A percentile compares a stretch with the other conserved stretches of the same genome.
Evolutionary conservation across 331 rosid genomes (phyloP).

Genomic region (Prunus yedoensis): DNA sequence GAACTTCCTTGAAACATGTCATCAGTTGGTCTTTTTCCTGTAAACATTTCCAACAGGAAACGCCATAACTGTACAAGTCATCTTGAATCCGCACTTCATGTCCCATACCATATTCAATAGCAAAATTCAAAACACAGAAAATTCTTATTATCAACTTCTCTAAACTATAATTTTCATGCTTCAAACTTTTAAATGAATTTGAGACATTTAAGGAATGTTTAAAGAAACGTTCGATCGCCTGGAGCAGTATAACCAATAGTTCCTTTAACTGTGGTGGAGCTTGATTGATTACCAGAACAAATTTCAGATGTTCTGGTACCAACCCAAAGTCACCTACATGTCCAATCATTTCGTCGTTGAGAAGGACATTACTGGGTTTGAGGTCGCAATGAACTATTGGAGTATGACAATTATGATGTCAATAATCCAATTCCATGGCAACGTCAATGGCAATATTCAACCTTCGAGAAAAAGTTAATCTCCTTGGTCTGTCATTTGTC

Average conservation of each 20-base stretch:
- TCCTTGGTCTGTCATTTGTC: not conserved
- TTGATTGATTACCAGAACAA: not conserved
- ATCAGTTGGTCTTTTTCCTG: not conserved
- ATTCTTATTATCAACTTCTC: too few species aligned
- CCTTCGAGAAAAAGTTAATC: conserved; percentile 1
- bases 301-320: too few species aligned
- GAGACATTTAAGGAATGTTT: too few species aligned
- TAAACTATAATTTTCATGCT: not conserved
- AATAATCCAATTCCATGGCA: conserved; percentile 14
- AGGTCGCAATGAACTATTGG: conserved; percentile 17
- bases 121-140: too few species aligned
- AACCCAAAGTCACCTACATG: conserved; percentile 24
- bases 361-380: conserved; percentile 12
- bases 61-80: conserved; percentile 14
- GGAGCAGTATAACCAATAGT: conserved; percentile 9
- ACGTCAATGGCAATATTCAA: not conserved
- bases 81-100: conserved; percentile 4
- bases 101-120: not conserved
- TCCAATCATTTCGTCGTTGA: not conserved
- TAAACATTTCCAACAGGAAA: conserved; percentile 7
- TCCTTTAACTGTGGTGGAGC: not conserved
- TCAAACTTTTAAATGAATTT: too few species aligned
- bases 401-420: not conserved
- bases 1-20: conserved; percentile 3
- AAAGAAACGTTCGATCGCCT: not conserved